Base-by-base conservation (phyloP, 371 early-diverging fungal species). In the Entomophthora muscae region DNA sequence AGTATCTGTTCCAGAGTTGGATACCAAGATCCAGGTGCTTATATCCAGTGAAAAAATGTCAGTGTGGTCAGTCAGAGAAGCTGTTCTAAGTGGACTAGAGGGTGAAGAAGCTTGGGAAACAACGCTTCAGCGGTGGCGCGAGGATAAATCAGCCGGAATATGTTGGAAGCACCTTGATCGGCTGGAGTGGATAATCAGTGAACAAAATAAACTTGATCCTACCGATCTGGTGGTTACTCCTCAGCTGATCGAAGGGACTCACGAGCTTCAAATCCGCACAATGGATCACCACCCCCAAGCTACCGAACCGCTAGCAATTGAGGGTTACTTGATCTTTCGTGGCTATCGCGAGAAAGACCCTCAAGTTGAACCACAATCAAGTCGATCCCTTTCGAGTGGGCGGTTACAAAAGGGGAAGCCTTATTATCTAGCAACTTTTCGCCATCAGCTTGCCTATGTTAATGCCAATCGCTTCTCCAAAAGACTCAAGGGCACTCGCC, bases 301-400 rank as follows among this genome's bases (percentile, higher is more conserved):
- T 3, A 52, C 23, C 5, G 62, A 61, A 17, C 51, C 62, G 26
- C 29, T 26, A 27, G 24, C 62, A 2, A 21, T 32, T 53, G 62
- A 61, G 52, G 62, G 62, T 2, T 61, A 32, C 23, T 10, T 61
- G 53, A 61, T 61, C n/a, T 61, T 61, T 30, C 62, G 62, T 5
- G 62, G 62, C 5, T 61, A 26, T 10, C 21, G 13, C 1, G 60
- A 59, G 30, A n/a, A 23, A 21, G 27, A 55, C 27, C n/a, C n/a
- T 26, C n/a, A 55, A 3, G 5, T 10, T 26, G 55, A 55, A 10
- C 55, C 27, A 17, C 42, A 5, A 17, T 5, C 42, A 5, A 17
- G 42, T 26, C 23, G 31, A 7, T 22, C 21, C 28, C 23, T 58
- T 30, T 42, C 17, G 1, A 61, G 22, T 5, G 62, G 62, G 26